phyloP scores from a whole-genome alignment of 345 rosid species.

The Citrus inodora region DNA sequence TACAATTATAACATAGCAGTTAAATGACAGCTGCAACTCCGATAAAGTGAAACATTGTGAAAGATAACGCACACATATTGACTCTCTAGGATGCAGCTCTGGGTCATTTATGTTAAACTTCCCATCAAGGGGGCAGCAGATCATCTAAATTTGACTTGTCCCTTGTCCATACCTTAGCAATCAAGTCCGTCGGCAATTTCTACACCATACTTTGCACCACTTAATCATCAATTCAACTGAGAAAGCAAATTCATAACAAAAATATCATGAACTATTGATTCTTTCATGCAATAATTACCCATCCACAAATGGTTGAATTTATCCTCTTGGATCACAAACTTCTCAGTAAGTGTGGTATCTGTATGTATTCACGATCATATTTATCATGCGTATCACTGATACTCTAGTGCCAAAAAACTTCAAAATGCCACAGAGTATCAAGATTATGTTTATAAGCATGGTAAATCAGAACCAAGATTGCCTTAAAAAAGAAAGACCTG shows the following conservation, averaged over 20 bases:
- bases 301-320: not conserved
- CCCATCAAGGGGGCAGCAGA: not conserved
- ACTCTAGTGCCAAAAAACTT: not conserved
- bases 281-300: constrained; percentile 4
- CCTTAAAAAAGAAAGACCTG: not conserved
- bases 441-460: not conserved
- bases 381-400: not conserved
- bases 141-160: not conserved
- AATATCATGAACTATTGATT: not conserved
- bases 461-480: not conserved
- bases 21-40: not conserved
- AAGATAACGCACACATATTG: not conserved
- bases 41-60: not conserved
- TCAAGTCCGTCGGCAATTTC: not conserved
- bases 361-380: not conserved
- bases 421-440: not conserved
- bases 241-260: not conserved
- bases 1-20: not conserved
- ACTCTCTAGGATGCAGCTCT: not conserved
- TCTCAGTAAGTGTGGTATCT: not conserved
- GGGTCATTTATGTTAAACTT: not conserved
- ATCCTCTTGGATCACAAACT: not conserved
- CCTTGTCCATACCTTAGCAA: not conserved
- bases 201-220: not conserved
- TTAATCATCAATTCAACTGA: not conserved